phyloP scores from a whole-genome alignment of 2,329 filamentous ascomycete genomes.

The Beauveria bassiana region DNA sequence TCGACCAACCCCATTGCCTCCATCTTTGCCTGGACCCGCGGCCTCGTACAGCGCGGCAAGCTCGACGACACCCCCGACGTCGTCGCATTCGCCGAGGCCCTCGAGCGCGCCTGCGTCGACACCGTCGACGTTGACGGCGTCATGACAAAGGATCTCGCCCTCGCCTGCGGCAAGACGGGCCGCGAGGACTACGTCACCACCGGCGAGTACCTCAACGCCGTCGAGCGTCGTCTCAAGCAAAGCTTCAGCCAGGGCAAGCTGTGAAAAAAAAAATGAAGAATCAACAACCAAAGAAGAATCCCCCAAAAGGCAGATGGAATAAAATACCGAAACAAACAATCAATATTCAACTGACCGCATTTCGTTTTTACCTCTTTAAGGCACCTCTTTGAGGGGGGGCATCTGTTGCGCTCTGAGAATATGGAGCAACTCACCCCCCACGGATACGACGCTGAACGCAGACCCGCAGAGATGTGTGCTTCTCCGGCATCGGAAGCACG shows the following conservation, averaged over 20 bases:
- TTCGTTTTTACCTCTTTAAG: background rate
- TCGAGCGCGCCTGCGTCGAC: constrained; percentile 90
- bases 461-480: background rate
- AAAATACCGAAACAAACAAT: background rate
- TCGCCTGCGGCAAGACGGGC: constrained; percentile 82
- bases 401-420: background rate
- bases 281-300: background rate
- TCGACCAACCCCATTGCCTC: constrained; percentile 98
- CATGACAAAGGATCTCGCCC: constrained; percentile 99
- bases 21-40: constrained; percentile 98
- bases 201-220: constrained; percentile 81
- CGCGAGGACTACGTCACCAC: constrained; percentile 86
- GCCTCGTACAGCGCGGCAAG: constrained; percentile 85
- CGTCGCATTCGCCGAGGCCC: constrained; percentile 79
- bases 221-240: constrained; percentile 81
- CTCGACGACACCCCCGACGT: constrained; percentile 90
- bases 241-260: constrained; percentile 66
- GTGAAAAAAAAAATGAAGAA: constrained; percentile 30
- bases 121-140: constrained; percentile 89
- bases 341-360: background rate
- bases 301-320: no score
- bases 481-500: constrained; percentile 4
- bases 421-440: background rate
- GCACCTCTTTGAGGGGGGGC: background rate
- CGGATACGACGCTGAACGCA: background rate